Base-by-base conservation (phyloP, 441 rosid species). In the Isatis lusitanica region DNA sequence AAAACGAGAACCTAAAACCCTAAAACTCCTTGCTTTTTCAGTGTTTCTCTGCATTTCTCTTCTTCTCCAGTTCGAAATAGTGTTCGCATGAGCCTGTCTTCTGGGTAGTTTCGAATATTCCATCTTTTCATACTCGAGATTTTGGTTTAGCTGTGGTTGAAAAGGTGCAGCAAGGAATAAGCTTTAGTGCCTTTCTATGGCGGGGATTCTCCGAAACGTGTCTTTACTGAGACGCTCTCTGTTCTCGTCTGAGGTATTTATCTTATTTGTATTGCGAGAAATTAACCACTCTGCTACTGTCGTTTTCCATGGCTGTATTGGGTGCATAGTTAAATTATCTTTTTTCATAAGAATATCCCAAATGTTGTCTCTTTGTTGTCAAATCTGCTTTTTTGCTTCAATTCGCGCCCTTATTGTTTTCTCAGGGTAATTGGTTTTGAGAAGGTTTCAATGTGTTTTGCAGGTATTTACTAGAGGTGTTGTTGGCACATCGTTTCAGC, bases 181-280 rank as follows among this genome's bases (percentile, higher is more conserved):
- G 33, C 47, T 75, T 53, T 11, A 30, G 43, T 62, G 9, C 33
- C 36, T 50, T 73, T 77, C 60, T 24, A 92, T 94, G 98, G 91
- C 97, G 58, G 83, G 89, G 79, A 78, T 86, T 69, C 82, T 90
- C 75, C 90, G 91, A 56, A 83, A 79, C 69, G 61, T 77, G 48
- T 85, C 83, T 72, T 76, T 50, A 18, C 82, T 92, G 36, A 83
- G 74, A 71, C 84, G 82, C 64, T 65, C 86, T 62, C 73, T 90
- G 2, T 48, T 82, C 46, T 64, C 82, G 0, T 79, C 92, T 0
- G 85, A 85, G 91, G 97, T 90, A 63, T 17, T 26, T 31, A 7
- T 75, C 24, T 46, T 68, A 13, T 46, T 43, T 44, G 64, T 71
- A 5, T 42, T 64, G 60, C 55, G 21, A 63, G 55, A 26, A 55